These are phyloP conservation scores for Tephrocybe sp. DNA, from an alignment of 768 basidiomycete species.

Conservation along the genomic window DNA sequence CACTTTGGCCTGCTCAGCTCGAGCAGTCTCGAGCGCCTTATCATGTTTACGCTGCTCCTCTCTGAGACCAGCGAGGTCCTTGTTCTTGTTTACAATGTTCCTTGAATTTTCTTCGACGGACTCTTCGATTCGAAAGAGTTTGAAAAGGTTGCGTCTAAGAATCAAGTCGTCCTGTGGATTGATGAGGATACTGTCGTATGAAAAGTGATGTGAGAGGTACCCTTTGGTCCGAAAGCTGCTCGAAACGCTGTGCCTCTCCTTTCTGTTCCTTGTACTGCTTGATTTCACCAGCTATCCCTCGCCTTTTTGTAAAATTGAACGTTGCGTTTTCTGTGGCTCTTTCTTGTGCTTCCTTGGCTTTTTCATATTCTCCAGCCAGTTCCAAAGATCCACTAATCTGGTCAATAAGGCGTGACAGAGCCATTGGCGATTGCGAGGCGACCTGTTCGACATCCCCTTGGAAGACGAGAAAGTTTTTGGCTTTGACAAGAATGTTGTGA, in stretches of 20 bases:
- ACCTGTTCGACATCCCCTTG: constrained; percentile 99
- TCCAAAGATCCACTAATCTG: constrained; percentile 96
- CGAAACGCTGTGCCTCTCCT: constrained; percentile 87
- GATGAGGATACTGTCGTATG: constrained; percentile 3
- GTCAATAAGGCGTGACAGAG: constrained; percentile 88
- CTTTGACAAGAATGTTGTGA: constrained; percentile 97
- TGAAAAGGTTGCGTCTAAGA: constrained; percentile 81
- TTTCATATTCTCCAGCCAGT: constrained; percentile 84
- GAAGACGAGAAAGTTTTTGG: constrained; percentile 99
- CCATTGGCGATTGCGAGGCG: constrained; percentile 90
- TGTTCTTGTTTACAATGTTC: constrained; percentile 72
- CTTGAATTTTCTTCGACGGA: constrained; percentile 72
- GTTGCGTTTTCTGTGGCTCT: constrained; percentile 93
- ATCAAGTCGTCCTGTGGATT: constrained; percentile 72
- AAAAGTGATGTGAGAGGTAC: constrained; percentile 41
- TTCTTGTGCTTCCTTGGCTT: constrained; percentile 83
- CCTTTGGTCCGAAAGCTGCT: constrained; percentile 69
- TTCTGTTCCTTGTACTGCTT: constrained; percentile 98
- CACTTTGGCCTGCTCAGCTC: constrained; percentile 78
- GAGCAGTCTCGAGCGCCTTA: constrained; percentile 66
- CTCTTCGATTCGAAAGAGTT: constrained; percentile 86
- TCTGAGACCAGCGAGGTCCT: constrained; percentile 64
- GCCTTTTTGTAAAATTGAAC: constrained; percentile 90
- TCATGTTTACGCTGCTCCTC: constrained; percentile 73
- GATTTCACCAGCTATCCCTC: constrained; percentile 92